Evolutionary conservation across 1,284 basidiomycete species (phyloP), one percentile per base, ranked within the genome.

Genomic region (Puccinia hordei): DNA sequence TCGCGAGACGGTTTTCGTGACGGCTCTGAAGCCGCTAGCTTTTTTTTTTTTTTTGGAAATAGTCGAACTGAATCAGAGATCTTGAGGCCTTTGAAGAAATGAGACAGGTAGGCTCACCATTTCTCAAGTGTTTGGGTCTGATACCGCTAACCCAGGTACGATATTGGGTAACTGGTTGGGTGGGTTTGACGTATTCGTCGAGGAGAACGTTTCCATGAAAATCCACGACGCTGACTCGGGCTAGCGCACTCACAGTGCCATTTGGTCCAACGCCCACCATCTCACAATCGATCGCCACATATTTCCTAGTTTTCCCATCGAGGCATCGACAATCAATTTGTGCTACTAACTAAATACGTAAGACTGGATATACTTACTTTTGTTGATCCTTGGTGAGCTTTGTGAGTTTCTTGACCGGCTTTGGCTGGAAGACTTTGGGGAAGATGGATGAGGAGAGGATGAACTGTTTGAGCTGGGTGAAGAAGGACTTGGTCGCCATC

Each of bases 241-340:
- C 96, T 0, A 98, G 88, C 0, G 92, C 91, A 0, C 92, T 94
- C 84, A 97, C 90, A 1, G 89, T 82, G 10, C 94, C 95, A 41
- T 92, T 88, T 15, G 90, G 88, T 0, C 95, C 95, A 6, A 98
- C 90, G 0, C 95, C 95, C 3, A 99, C 96, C 95, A 99, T 98
- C 87, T 99, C 95, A 83, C 95, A 98, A 86, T 98, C 95, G 63
- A 98, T 87, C 0, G 93, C 91, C 41, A 96, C 86, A 82, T 92
- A 94, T 85, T 90, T 91, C 69, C 92, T 63, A 9, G 6, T n/a
- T n/a, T n/a, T n/a, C n/a, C n/a, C 38, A 41, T 12, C 4, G 38
- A 4, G n/a, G n/a, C 6, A 57, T 27, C 13, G 2, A 57, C 9
- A 17, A 24, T 57, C n/a, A 24, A 19, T 57, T 57, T 57, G 8